phyloP scores from a whole-genome alignment of 768 basidiomycete species.

The Hebeloma cylindrosporum region DNA sequence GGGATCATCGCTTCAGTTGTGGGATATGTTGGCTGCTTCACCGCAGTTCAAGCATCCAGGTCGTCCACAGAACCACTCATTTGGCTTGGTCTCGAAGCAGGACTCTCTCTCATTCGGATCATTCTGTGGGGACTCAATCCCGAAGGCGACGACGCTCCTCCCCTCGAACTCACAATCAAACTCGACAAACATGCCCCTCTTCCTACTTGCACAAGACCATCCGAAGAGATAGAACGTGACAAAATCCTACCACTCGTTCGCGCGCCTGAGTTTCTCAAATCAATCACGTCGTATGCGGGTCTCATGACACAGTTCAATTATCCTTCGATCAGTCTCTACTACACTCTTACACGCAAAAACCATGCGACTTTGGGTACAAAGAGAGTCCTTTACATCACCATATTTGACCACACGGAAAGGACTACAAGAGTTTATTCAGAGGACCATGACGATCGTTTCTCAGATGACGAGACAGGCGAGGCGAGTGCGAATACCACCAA shows the following conservation, averaged over 20 bases:
- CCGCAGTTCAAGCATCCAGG: constrained; percentile 1
- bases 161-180: constrained; percentile 6
- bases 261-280: constrained; percentile 5
- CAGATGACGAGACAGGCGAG: too few species aligned
- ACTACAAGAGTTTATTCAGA: constrained; percentile 7
- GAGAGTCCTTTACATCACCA: constrained; percentile 9
- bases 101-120: constrained; percentile 11
- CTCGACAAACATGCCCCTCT: constrained; percentile 10
- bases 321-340: constrained; percentile 6
- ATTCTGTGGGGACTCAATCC: constrained; percentile 16
- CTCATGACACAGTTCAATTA: constrained; percentile 5
- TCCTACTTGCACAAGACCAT: constrained; percentile 8
- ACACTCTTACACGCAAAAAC: constrained; percentile 5
- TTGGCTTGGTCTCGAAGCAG: constrained; percentile 14
- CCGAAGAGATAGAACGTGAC: constrained; percentile 2
- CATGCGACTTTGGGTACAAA: not conserved
- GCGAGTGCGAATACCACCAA: too few species aligned
- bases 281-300: constrained; percentile 10
- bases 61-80: constrained; percentile 4
- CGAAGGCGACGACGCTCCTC: constrained; percentile 9
- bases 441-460: not conserved
- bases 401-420: constrained; percentile 12
- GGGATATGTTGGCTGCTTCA: constrained; percentile 16
- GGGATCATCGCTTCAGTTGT: not conserved
- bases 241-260: not conserved